These are phyloP conservation scores for Myriosclerotinia curreyana DNA, from an alignment of 2,329 filamentous ascomycete species.

Conservation along the genomic window DNA sequence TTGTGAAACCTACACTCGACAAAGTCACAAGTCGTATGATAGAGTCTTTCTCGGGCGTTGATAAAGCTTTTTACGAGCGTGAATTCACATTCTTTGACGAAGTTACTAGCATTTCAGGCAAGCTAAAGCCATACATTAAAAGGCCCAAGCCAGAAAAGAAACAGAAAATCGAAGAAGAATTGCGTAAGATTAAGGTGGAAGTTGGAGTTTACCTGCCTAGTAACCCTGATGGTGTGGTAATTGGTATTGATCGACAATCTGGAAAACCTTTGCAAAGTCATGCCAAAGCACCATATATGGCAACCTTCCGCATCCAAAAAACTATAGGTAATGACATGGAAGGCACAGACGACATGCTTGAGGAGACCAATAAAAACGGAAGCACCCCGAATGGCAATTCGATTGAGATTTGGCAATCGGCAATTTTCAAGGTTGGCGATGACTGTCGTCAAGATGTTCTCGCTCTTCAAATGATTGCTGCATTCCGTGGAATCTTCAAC, in stretches of 20 bases:
- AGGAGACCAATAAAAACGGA: slow-evolving; percentile 46
- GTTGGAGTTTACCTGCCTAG: slow-evolving; percentile 95
- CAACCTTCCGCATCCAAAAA: slow-evolving; percentile 95
- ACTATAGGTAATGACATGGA: slow-evolving; percentile 54
- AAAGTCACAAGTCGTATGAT: slow-evolving; percentile 83
- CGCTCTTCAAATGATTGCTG: slow-evolving; percentile 94
- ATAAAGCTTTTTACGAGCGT: slow-evolving; percentile 83
- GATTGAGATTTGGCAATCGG: slow-evolving; percentile 97
- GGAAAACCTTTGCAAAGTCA: slow-evolving; percentile 97
- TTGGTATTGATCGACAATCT: slow-evolving; percentile 96
- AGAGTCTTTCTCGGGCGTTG: slow-evolving; percentile 72
- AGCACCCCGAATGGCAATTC: slow-evolving; percentile 49
- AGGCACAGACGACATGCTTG: slow-evolving; percentile 51
- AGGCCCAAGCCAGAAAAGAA: slow-evolving; percentile 94
- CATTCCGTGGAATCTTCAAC: slow-evolving; percentile 96
- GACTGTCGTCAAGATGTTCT: slow-evolving; percentile 97
- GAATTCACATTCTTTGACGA: slow-evolving; percentile 99
- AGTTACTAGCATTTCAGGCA: slow-evolving; percentile 92
- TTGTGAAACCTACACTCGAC: slow-evolving; percentile 90
- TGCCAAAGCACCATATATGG: slow-evolving; percentile 98
- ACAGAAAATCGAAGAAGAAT: slow-evolving; percentile 96
- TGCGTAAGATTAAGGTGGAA: slow-evolving; percentile 95
- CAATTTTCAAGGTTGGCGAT: slow-evolving; percentile 99
- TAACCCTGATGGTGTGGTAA: slow-evolving; percentile 94
- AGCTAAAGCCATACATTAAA: slow-evolving; percentile 90